These are phyloP conservation scores for Tetracentron sinense DNA, from an alignment of 164 flowering plant species.

Conservation along the genomic window DNA sequence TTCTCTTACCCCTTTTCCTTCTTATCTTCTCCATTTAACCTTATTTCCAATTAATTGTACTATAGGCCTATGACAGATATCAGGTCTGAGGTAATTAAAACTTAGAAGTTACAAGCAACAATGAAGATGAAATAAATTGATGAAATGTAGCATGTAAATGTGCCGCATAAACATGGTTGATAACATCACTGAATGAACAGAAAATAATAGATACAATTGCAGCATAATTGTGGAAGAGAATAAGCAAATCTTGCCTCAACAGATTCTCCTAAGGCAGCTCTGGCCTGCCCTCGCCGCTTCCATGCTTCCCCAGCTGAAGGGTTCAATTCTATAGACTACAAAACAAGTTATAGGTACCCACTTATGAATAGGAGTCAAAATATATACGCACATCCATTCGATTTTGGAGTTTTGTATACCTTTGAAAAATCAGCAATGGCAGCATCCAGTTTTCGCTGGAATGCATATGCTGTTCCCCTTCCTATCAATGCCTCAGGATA, in stretches of 20 bases:
- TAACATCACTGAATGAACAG: not conserved
- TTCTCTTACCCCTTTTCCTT: not conserved
- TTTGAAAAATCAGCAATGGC: slow-evolving; percentile 89
- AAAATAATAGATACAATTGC: not conserved
- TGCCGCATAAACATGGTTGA: not conserved
- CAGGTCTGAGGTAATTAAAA: not conserved
- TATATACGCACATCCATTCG: not conserved
- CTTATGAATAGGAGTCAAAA: slow-evolving; percentile 1
- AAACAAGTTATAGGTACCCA: slow-evolving; percentile 8
- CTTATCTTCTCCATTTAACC: not conserved
- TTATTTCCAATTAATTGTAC: not conserved
- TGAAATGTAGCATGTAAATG: not conserved
- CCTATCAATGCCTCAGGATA: slow-evolving; percentile 96
- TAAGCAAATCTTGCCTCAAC: slow-evolving; percentile 47
- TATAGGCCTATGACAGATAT: not conserved
- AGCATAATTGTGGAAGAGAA: not conserved
- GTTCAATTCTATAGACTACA: slow-evolving; percentile 73
- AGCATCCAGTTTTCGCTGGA: slow-evolving; percentile 75
- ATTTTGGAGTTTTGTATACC: slow-evolving; percentile 34
- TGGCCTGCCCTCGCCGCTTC: slow-evolving; percentile 98
- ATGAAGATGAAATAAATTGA: not conserved
- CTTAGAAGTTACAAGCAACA: not conserved
- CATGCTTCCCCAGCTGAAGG: slow-evolving; percentile 95
- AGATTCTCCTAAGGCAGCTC: slow-evolving; percentile 90
- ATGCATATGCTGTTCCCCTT: slow-evolving; percentile 96